phyloP scores from a whole-genome alignment of 768 basidiomycete genomes.

The Suillus subaureus region DNA sequence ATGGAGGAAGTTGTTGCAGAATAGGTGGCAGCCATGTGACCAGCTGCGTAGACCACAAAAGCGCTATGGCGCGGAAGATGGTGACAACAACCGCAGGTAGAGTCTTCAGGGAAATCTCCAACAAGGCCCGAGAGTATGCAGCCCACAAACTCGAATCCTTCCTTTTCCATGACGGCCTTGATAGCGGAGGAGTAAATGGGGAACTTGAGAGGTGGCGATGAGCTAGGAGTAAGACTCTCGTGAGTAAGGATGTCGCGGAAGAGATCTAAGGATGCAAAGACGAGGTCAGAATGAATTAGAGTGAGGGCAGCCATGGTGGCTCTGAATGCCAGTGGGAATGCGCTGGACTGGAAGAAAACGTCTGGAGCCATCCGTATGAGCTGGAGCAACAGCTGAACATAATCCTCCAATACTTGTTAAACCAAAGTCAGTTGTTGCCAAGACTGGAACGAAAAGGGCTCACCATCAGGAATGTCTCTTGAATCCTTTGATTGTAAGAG shows the following conservation, averaged over 20 bases:
- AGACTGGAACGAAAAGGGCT: conserved; percentile 28
- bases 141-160: conserved; percentile 71
- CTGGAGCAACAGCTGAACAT: conserved; percentile 76
- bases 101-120: conserved; percentile 88
- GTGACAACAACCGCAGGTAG: conserved; percentile 70
- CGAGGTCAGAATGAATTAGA: conserved; percentile 79
- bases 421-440: conserved; percentile 9
- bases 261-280: conserved; percentile 81
- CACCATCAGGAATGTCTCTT: conserved; percentile 86
- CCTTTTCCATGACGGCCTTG: conserved; percentile 59
- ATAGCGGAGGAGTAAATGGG: conserved; percentile 65
- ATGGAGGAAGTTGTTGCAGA: conserved; percentile 67
- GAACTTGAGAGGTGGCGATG: conserved; percentile 59
- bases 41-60: conserved; percentile 69
- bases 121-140: conserved; percentile 78
- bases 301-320: conserved; percentile 78
- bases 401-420: conserved; percentile 87
- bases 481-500: conserved; percentile 71
- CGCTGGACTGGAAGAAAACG: conserved; percentile 75
- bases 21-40: conserved; percentile 73
- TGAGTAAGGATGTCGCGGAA: conserved; percentile 77
- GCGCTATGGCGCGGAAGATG: conserved; percentile 71
- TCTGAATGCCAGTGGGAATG: conserved; percentile 78
- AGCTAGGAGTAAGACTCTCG: conserved; percentile 59
- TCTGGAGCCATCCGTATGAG: conserved; percentile 71